Base-by-base conservation (phyloP, 768 basidiomycete genomes). In the Suillus brevipes region DNA sequence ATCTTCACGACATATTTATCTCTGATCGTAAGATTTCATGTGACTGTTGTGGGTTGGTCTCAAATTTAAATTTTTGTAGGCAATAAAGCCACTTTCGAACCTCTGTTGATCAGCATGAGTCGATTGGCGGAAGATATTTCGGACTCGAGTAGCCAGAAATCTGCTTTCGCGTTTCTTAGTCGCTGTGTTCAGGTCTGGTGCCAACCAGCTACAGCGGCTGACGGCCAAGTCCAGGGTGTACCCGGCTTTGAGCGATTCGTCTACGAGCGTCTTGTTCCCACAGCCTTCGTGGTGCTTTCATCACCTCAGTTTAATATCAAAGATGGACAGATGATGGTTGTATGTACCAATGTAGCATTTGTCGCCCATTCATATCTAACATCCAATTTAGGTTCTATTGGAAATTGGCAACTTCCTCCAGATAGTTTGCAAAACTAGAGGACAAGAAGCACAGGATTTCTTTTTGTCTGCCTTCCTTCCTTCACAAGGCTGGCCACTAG, bases 231-330 rank as follows among this genome's bases (percentile, higher is more conserved):
- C 18, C 71, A 70, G 31, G 78, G 82, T 13, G 77, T 99, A 52
- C 94, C 95, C 13, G 96, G 97, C 1, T 98, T 97, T 69, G 95
- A 98, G 69, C 85, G 87, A 16, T 96, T 96, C 74, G 85, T 97
- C 37, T 99, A 99, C 71, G 91, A 95, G 66, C 86, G 89, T 14
- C 78, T 97, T 40, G 81, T 99, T 60, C 92, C 94, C 13, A 80
- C 87, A 3, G 90, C 89, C 28, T 97, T 99, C 76, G 84, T 87
- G 9, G 86, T 98, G 5, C 86, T 94, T 1, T 89, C 92, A 13
- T 80, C 84, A 10, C 87, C 90, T 0, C 86, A 89, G 47, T 93
- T 97, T 74, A 96, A 95, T 72, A 80, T 90, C 68, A 93, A 92
- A 73, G 95, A 97, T 72, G 94, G 92, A 2, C 93, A 95, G 71